phyloP scores from a whole-genome alignment of 805 yeast genomes.

The Brettanomyces anomalus region DNA sequence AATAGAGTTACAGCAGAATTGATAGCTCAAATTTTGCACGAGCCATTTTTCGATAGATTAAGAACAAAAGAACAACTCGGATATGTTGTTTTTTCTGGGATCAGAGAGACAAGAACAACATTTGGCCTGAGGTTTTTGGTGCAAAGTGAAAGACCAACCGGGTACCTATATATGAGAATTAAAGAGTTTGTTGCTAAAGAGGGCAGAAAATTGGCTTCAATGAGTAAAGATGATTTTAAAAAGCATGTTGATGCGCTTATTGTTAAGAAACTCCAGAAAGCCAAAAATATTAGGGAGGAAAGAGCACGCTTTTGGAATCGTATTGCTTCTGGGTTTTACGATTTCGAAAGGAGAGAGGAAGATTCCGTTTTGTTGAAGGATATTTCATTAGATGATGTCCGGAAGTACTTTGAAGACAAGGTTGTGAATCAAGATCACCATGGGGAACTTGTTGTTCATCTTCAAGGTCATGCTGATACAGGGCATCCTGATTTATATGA shows the following conservation, averaged over 20 bases:
- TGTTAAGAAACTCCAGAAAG: constrained; percentile 56
- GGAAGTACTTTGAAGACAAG: constrained; percentile 41
- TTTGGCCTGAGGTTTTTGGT: constrained; percentile 66
- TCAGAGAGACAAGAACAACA: constrained; percentile 58
- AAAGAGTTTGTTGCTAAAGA: constrained; percentile 46
- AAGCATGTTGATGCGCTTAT: constrained; percentile 64
- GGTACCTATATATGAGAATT: constrained; percentile 69
- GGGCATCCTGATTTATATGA: constrained; percentile 14
- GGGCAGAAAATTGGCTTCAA: constrained; percentile 34
- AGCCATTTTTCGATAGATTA: constrained; percentile 82
- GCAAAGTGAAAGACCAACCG: constrained; percentile 75
- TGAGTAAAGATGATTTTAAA: constrained; percentile 57
- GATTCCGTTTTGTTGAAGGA: constrained; percentile 48
- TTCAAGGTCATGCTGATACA: constrained; percentile 43
- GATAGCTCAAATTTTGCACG: constrained; percentile 63
- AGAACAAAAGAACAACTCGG: constrained; percentile 95
- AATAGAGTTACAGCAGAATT: constrained; percentile 49
- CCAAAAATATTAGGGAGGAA: constrained; percentile 77
- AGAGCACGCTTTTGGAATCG: constrained; percentile 52
- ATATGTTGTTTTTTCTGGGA: constrained; percentile 81
- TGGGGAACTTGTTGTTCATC: constrained; percentile 48
- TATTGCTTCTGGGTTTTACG: constrained; percentile 70
- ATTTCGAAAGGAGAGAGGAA: constrained; percentile 50
- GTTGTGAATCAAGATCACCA: constrained; percentile 22
- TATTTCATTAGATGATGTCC: constrained; percentile 48